Evolutionary conservation across 208 protist species (phyloP).

Genomic region (Trypanosoma lewisi): DNA sequence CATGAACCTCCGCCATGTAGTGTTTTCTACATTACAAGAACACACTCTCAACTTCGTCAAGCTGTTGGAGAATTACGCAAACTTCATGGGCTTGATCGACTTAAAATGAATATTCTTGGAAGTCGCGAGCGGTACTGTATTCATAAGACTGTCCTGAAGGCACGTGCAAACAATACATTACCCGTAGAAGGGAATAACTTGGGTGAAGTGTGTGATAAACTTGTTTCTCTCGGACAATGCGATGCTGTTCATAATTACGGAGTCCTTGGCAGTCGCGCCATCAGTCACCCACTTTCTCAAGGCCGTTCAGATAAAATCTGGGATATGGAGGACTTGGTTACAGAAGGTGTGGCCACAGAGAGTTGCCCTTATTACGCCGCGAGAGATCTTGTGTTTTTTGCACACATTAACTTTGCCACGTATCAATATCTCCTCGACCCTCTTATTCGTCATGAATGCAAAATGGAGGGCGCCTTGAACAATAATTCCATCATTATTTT

Average conservation of each 20-base stretch:
- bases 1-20: constrained; percentile 56
- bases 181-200: constrained; percentile 77
- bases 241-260: constrained; percentile 56
- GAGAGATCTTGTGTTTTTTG: constrained; percentile 72
- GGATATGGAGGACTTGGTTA: constrained; percentile 94
- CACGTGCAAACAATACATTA: constrained; percentile 48
- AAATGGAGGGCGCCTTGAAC: constrained; percentile 70
- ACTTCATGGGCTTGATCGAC: constrained; percentile 55
- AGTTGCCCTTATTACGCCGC: constrained; percentile 95
- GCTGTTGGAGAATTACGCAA: constrained; percentile 90
- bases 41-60: constrained; percentile 96
- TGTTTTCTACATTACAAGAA: constrained; percentile 95
- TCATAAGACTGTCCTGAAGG: constrained; percentile 58
- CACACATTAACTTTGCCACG: constrained; percentile 94
- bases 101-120: constrained; percentile 92
- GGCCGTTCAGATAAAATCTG: constrained; percentile 37
- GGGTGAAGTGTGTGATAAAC: constrained; percentile 81
- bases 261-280: constrained; percentile 50
- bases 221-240: constrained; percentile 67
- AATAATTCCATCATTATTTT: constrained; percentile 91
- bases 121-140: constrained; percentile 95
- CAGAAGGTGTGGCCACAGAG: constrained; percentile 46
- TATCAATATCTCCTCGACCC: constrained; percentile 98
- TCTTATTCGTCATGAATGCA: constrained; percentile 82
- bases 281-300: constrained; percentile 33